Evolutionary conservation across 1,139 yeast genomes (phyloP), one percentile per base, ranked within the genome.

Genomic region (Arxiozyma bovina): DNA sequence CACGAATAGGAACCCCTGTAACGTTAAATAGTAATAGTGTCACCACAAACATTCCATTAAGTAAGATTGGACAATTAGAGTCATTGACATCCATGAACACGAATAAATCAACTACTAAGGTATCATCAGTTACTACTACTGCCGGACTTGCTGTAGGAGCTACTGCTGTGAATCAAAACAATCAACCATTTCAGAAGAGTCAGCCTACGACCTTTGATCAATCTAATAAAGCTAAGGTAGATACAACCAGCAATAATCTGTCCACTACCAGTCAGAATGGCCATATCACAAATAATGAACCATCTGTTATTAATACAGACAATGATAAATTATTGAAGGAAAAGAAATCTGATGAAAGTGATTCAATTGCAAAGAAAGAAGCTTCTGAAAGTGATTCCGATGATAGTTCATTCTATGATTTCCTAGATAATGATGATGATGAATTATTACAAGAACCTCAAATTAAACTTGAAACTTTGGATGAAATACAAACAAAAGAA

Each of bases 361-460:
- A 23, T 30, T 20, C 18, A 34, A 8, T 38, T 34, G 12, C 63
- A 21, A 69, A 63, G 47, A 60, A 58, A 21, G 71, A 66, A 44
- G 59, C 63, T 20, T 64, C 62, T 12, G 65, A 45, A 45, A 45
- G 42, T 45, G 48, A 64, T 53, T 45, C 20, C 50, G 50, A 62
- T 57, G 40, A 12, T 54, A 59, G 57, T 42, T 60, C 58, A 41
- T 63, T 58, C 42, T 45, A 30, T 20, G 55, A 63, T 1, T 63
- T 61, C 18, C 45, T 57, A 1, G 59, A 65, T 18, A 70, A 65
- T 50, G 61, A 59, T 21, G 70, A 64, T 50, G 61, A 59, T 22
- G 70, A 64, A 43, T 59, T 65, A 21, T 63, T 60, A 11, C 62
- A 63, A 9, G 71, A 69, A 53, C 61, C 66, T 20, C 57, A 61